Conservation (phyloP, 139 green algal genomes). For the Picochlorum sp. region DNA sequence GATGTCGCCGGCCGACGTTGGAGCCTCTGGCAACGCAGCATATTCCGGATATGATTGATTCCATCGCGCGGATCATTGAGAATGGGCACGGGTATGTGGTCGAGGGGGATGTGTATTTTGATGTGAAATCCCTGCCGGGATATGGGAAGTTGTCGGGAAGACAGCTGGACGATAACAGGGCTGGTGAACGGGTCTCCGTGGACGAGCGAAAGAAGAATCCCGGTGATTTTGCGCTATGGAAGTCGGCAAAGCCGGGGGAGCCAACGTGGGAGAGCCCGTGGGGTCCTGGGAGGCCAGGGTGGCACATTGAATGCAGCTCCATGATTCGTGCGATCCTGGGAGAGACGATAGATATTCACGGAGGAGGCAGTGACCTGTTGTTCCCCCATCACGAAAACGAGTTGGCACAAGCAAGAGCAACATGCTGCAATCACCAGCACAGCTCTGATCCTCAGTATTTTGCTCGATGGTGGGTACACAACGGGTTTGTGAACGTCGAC, state of each 20-base stretch:
- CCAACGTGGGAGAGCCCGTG: conserved; percentile 85
- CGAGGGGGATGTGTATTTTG: conserved; percentile 90
- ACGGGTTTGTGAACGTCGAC: conserved; percentile 74
- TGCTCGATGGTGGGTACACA: conserved; percentile 92
- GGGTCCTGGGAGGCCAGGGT: conserved; percentile 78
- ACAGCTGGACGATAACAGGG: conserved; percentile 67
- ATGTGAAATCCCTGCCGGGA: conserved; percentile 63
- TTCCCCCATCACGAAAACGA: conserved; percentile 99
- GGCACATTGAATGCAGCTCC: conserved; percentile 93
- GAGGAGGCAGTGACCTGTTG: conserved; percentile 71
- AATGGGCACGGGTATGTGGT: conserved; percentile 84
- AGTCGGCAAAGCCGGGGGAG: conserved; percentile 86
- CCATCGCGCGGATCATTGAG: conserved; percentile 76
- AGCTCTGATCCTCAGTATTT: conserved; percentile 43
- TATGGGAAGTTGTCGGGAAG: conserved; percentile 88
- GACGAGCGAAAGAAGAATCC: conserved; percentile 78
- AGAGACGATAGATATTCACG: conserved; percentile 82
- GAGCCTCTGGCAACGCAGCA: conserved; percentile 88
- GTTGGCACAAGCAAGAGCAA: conserved; percentile 70
- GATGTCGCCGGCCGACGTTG: conserved; percentile 69
- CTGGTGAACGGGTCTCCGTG: conserved; percentile 79
- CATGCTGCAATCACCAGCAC: conserved; percentile 16
- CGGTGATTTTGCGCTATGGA: conserved; percentile 97
- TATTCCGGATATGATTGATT: conserved; percentile 79
- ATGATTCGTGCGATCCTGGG: conserved; percentile 84